A percentile compares a stretch with the other conserved stretches of the same genome.
Conservation (phyloP, 1,139 yeast genomes). For the Suhomyces atakaporum region DNA sequence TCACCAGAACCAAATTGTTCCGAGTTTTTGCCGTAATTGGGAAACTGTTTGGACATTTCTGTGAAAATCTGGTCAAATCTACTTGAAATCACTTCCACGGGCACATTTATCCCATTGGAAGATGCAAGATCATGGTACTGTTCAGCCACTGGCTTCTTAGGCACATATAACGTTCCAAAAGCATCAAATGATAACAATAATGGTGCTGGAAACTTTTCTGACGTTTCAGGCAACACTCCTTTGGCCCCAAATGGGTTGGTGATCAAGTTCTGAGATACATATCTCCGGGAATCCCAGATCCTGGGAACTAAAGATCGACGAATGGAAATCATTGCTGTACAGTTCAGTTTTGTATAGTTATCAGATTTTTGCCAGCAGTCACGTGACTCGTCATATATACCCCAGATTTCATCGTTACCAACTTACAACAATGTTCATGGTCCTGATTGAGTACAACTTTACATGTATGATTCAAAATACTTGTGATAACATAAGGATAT, state of each 20-base stretch:
- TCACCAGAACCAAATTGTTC: constrained; percentile 27
- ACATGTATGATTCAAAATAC: too few species aligned
- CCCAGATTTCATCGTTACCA: constrained; percentile 1
- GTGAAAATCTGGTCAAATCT: constrained; percentile 34
- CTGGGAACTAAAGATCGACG: too few species aligned
- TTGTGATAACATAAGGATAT: too few species aligned
- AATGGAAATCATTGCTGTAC: too few species aligned
- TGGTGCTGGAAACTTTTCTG: constrained; percentile 41
- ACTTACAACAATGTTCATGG: too few species aligned
- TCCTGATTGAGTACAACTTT: too few species aligned
- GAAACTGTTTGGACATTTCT: constrained; percentile 36
- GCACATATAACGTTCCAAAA: constrained; percentile 64
- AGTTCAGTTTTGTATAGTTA: too few species aligned
- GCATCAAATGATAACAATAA: constrained; percentile 64
- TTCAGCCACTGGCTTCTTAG: constrained; percentile 51
- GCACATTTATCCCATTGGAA: constrained; percentile 43
- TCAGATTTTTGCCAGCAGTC: too few species aligned
- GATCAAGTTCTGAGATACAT: constrained; percentile 7
- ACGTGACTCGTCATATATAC: neutral
- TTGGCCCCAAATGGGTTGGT: constrained; percentile 31
- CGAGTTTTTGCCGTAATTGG: constrained; percentile 61
- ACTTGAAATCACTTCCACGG: constrained; percentile 26
- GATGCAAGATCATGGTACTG: constrained; percentile 53
- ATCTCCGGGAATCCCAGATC: neutral
- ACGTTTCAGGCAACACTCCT: constrained; percentile 30